Conservation (phyloP, 371 early-diverging fungal species). For the Rhizopus sp. region DNA sequence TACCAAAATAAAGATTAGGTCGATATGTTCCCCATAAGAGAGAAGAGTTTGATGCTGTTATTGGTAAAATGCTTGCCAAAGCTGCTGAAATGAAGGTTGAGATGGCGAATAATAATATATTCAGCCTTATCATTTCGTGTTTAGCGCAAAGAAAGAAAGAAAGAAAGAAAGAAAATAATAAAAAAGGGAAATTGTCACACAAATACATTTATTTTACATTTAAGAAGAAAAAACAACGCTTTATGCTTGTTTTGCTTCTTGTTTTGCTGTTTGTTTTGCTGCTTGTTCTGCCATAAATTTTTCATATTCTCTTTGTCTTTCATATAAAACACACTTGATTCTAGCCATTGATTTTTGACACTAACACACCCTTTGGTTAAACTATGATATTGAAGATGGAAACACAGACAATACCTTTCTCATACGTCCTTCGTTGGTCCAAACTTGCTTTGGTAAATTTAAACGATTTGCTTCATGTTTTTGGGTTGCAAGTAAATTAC, state of each 20-base stretch:
- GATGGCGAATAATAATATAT: too few species aligned
- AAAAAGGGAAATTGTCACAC: too few species aligned
- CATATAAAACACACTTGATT: slow-evolving; percentile 90
- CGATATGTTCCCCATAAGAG: slow-evolving; percentile 92
- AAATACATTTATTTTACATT: too few species aligned
- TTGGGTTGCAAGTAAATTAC: slow-evolving; percentile 89
- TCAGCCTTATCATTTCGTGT: too few species aligned
- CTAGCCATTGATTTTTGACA: slow-evolving; percentile 92
- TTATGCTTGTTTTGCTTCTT: neutral
- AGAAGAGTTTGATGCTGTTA: slow-evolving; percentile 25
- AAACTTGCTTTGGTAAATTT: slow-evolving; percentile 60
- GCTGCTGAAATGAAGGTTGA: too few species aligned
- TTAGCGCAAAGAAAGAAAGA: too few species aligned
- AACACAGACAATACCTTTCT: slow-evolving; percentile 58
- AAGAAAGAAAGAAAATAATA: too few species aligned
- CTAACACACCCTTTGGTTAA: slow-evolving; percentile 35
- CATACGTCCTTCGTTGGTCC: slow-evolving; percentile 74
- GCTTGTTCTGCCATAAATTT: slow-evolving; percentile 38
- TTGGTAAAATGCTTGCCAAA: too few species aligned
- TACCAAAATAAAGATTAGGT: slow-evolving; percentile 95
- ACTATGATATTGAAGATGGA: too few species aligned
- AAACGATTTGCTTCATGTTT: slow-evolving; percentile 80
- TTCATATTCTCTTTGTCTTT: slow-evolving; percentile 77
- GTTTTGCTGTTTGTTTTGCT: slow-evolving; percentile 3
- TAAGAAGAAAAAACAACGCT: too few species aligned